phyloP scores from a whole-genome alignment of 345 rosid genomes.

The Salix suchowensis region DNA sequence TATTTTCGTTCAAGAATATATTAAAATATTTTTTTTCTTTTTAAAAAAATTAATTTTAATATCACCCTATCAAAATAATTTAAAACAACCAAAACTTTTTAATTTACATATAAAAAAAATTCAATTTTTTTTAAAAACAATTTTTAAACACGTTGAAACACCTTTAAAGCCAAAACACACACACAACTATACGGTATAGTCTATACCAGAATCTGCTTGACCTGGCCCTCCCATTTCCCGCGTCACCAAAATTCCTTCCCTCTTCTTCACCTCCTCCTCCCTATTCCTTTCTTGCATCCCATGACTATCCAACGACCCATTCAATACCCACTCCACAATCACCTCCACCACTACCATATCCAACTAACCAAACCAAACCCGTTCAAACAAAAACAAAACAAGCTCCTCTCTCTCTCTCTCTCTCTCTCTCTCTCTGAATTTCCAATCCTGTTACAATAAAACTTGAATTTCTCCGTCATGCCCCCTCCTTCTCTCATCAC shows the following conservation, averaged over 20 bases:
- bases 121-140: too few relatives aligned
- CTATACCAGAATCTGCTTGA: constrained; percentile 8
- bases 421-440: constrained; percentile 7
- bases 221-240: constrained; percentile 44
- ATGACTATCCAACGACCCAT: constrained; percentile 38
- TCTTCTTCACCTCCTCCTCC: constrained; percentile 27
- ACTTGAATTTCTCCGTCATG: background rate
- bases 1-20: too few relatives aligned
- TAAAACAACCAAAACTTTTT: too few relatives aligned
- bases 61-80: too few relatives aligned
- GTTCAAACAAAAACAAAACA: background rate
- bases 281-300: constrained; percentile 48
- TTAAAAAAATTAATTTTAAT: too few relatives aligned
- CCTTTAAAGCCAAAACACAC: too few relatives aligned
- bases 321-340: constrained; percentile 21
- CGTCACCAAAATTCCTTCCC: constrained; percentile 38
- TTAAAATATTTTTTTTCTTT: too few relatives aligned
- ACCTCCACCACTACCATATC: constrained; percentile 15
- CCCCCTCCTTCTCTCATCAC: background rate
- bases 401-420: constrained; percentile 8
- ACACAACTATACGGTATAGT: too few relatives aligned
- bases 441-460: background rate
- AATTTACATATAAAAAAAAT: too few relatives aligned
- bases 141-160: too few relatives aligned
- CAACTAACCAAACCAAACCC: background rate